A percentile compares a stretch with the other conserved stretches of the same genome.
These are phyloP conservation scores for Aspergillus olivimuriae DNA, from an alignment of 495 filamentous ascomycete genomes.

Conservation along the genomic window DNA sequence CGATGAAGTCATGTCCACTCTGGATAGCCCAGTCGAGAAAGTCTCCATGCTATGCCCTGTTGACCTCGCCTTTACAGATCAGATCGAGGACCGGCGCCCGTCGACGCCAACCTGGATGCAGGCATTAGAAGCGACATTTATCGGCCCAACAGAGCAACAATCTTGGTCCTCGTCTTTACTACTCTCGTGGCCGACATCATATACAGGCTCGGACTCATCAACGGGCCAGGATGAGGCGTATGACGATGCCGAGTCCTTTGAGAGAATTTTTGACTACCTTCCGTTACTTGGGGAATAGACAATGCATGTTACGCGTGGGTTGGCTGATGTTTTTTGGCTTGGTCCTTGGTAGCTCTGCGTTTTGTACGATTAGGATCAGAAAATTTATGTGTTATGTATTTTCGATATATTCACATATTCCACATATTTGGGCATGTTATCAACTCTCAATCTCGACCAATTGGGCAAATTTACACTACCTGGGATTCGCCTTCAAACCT, in stretches of 20 bases:
- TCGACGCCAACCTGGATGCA: constrained; percentile 1
- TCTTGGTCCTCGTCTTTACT: background rate
- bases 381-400: too few relatives aligned
- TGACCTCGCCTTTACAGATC: background rate
- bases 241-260: constrained; percentile 1
- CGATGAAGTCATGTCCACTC: constrained; percentile 11
- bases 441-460: too few relatives aligned
- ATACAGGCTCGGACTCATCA: background rate
- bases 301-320: too few relatives aligned
- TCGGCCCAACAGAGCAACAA: background rate
- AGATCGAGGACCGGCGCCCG: background rate
- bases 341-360: too few relatives aligned
- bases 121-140: background rate
- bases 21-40: constrained; percentile 3
- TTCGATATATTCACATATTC: too few relatives aligned
- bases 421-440: too few relatives aligned
- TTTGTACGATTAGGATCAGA: too few relatives aligned
- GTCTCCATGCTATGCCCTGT: background rate
- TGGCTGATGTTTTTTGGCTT: too few relatives aligned
- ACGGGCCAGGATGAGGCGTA: background rate
- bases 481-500: too few relatives aligned
- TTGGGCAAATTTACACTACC: too few relatives aligned
- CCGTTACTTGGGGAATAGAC: constrained; percentile 8
- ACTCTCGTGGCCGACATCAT: background rate
- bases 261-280: constrained; percentile 8